Evolutionary conservation across 306 rosid species (phyloP), one percentile per base, ranked within the genome.

Genomic region (Corylus avellana): DNA sequence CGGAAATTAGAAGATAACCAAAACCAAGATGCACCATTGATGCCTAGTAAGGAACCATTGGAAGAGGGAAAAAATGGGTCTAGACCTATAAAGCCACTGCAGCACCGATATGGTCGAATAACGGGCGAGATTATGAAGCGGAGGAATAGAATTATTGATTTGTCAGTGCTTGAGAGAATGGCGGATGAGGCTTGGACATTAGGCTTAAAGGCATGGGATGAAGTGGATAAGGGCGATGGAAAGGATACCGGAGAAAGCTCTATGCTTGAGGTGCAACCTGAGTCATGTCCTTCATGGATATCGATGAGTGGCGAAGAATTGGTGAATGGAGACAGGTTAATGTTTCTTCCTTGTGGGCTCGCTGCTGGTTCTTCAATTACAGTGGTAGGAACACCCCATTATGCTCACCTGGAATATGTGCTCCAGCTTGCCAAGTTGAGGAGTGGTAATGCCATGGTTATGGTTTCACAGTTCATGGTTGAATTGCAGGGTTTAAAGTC

Each of bases 161-260:
- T 90, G 72, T 86, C 98, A 7, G 92, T 90, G 82, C 90, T 95
- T 27, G 97, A 91, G 90, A 91, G 69, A 79, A 90, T 95, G 96
- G 97, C 98, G n/a, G 96, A 95, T 67, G 98, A 95, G 88, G 98
- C 98, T 46, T 95, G 98, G 98, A 86, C 91, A 49, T 84, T 91
- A 27, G 98, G 97, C 22, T 78, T 78, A 54, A 84, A 75, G 72
- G 93, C 89, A 49, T 95, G 99, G 99, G 69, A 81, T 72, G 98
- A 95, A 63, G 53, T 91, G 68, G 92, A 80, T 53, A 89, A 81
- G 77, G 75, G 80, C 78, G 92, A 85, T 67, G 86, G 57, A 1
- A 81, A 71, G 73, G 98, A 90, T 70, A 49, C 70, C 48, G 70
- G 75, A 59, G 96, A 89, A 76, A 89, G 84, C 78, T 83, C 92